These are phyloP conservation scores for Saccharomyces hybrid DNA, from an alignment of 1,139 yeast species.

Conservation along the genomic window DNA sequence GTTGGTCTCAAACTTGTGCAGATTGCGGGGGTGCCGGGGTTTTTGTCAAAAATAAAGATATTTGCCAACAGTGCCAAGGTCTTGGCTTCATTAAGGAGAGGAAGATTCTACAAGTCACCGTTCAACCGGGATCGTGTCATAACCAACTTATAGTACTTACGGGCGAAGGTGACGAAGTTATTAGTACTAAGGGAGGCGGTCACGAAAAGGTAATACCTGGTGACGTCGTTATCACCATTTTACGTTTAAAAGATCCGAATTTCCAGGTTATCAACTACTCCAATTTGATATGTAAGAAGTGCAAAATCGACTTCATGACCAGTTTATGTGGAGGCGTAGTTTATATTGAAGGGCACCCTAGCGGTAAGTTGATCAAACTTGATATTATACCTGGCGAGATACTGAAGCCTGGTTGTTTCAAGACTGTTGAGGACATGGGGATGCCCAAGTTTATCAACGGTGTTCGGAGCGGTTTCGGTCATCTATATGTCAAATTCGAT, in stretches of 20 bases:
- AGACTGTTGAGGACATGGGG: conserved; percentile 24
- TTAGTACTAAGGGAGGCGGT: conserved; percentile 28
- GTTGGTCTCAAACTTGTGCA: conserved; percentile 32
- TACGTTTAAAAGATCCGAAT: conserved; percentile 21
- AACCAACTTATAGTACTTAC: conserved; percentile 46
- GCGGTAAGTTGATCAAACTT: conserved; percentile 20
- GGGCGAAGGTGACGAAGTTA: conserved; percentile 60
- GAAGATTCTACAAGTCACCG: conserved; percentile 44
- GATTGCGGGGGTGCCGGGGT: conserved; percentile 37
- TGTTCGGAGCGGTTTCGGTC: conserved; percentile 13
- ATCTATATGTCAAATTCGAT: conserved; percentile 23
- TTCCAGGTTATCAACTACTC: conserved; percentile 14
- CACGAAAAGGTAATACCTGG: conserved; percentile 45
- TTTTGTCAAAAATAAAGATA: conserved; percentile 29
- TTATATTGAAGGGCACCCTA: conserved; percentile 24
- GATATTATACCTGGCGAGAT: conserved; percentile 26
- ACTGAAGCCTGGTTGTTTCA: conserved; percentile 18
- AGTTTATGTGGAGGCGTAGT: conserved; percentile 29
- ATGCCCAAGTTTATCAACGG: conserved; percentile 21
- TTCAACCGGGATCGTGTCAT: conserved; percentile 46
- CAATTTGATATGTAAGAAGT: conserved; percentile 17
- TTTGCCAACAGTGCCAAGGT: conserved; percentile 39
- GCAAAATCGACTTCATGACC: conserved; percentile 21
- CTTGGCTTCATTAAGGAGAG: conserved; percentile 37
- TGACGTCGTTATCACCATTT: conserved; percentile 47